phyloP scores from a whole-genome alignment of 257 asterid genomes.

The Misopates orontium region DNA sequence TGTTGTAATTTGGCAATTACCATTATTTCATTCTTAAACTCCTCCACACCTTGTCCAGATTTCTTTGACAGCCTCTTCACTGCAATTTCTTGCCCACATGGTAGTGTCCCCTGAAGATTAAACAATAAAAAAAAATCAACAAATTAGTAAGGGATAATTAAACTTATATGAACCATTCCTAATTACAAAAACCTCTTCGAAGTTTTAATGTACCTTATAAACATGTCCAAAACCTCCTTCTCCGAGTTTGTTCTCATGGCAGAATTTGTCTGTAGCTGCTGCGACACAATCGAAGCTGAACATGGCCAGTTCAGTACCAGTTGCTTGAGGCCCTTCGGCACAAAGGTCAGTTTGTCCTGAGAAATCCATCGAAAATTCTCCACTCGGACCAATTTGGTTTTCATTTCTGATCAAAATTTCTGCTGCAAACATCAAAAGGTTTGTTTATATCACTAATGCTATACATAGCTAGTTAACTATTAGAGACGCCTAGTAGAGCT shows the following conservation, averaged over 20 bases:
- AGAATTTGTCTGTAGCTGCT: constrained; percentile 63
- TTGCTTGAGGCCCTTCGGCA: constrained; percentile 53
- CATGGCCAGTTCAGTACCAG: constrained; percentile 56
- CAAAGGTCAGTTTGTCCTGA: constrained; percentile 43
- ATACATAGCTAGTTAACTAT: neutral
- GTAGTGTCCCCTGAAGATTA: constrained; percentile 56
- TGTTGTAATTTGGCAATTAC: constrained; percentile 82
- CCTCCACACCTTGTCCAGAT: constrained; percentile 80
- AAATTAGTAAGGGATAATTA: neutral
- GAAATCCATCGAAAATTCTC: constrained; percentile 46
- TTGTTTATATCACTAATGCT: neutral
- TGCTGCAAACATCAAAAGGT: constrained; percentile 27
- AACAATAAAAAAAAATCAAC: neutral
- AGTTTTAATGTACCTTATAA: constrained; percentile 75
- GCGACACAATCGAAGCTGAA: constrained; percentile 55
- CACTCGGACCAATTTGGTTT: constrained; percentile 38
- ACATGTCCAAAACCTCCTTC: constrained; percentile 93
- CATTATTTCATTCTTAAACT: constrained; percentile 75
- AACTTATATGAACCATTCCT: too few species aligned
- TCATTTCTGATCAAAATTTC: constrained; percentile 32
- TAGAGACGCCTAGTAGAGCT: constrained; percentile 5
- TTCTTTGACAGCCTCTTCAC: constrained; percentile 78
- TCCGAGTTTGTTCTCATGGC: constrained; percentile 69
- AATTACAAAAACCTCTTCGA: too few species aligned
- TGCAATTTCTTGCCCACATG: constrained; percentile 67